Conservation (phyloP, 768 basidiomycete genomes). For the Leccinum barrowsii region DNA sequence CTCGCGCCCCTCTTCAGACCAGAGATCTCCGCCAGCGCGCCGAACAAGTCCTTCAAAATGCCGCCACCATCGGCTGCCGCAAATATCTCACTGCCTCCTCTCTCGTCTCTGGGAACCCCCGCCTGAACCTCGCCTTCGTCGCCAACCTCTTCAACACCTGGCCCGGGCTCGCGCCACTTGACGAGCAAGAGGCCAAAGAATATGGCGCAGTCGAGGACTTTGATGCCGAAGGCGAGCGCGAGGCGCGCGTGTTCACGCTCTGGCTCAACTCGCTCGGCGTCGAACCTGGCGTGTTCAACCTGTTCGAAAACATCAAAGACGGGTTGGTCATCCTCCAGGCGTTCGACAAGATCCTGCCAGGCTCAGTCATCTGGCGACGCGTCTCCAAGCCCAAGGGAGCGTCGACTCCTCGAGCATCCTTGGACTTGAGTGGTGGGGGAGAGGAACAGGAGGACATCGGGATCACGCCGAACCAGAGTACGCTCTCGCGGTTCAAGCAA, state of each 20-base stretch:
- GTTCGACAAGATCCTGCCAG: constrained; percentile 93
- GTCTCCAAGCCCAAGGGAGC: constrained; percentile 82
- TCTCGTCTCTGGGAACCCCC: constrained; percentile 87
- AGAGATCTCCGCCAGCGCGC: constrained; percentile 79
- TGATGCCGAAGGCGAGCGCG: constrained; percentile 97
- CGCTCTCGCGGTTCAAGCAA: constrained; percentile 91
- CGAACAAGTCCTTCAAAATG: constrained; percentile 92
- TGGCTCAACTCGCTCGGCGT: constrained; percentile 98
- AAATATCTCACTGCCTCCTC: constrained; percentile 94
- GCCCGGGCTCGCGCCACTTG: constrained; percentile 91
- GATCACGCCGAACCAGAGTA: constrained; percentile 78
- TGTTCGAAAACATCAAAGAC: constrained; percentile 95
- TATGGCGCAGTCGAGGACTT: constrained; percentile 93
- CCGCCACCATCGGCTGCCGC: constrained; percentile 88
- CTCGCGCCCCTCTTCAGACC: constrained; percentile 86
- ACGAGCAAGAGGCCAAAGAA: constrained; percentile 90
- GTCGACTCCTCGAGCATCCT: constrained; percentile 34
- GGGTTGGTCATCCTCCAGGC: constrained; percentile 91
- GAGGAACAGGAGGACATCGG: constrained; percentile 80
- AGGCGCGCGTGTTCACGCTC: constrained; percentile 91
- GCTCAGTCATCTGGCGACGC: constrained; percentile 90
- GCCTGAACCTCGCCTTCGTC: constrained; percentile 96
- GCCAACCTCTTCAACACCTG: constrained; percentile 98
- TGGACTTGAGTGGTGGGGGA: constrained; percentile 31
- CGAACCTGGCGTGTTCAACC: constrained; percentile 92